Evolutionary conservation across 768 basidiomycete species (phyloP), one percentile per base, ranked within the genome.

Genomic region (Phylloporus arenicola): DNA sequence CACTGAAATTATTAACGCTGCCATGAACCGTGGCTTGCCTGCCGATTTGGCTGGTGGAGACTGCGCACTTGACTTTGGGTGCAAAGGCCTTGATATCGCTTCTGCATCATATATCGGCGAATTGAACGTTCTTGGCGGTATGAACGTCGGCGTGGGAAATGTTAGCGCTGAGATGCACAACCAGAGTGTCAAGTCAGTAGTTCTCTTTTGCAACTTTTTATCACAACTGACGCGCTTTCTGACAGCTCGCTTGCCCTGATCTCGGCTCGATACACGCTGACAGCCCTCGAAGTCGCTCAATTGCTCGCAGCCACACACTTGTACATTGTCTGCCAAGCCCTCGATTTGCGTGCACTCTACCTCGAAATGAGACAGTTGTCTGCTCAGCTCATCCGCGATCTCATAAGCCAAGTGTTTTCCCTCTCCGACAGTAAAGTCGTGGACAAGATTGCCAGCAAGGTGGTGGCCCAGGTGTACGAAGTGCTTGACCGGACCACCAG

Each of bases 91-190:
- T 33, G 91, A 93, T 57, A 92, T 93, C 53, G 86, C 83, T 38
- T 76, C 80, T 6, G 89, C 91, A 9, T 84, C 91, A 0, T 92
- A 93, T 63, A 78, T 84, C 3, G 75, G 84, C 41, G 91, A 93
- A 67, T 78, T 93, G 29, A 90, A 89, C 25, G 84, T 78, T 61
- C 77, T 92, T 22, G 90, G 65, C 5, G 65, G 65, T 13, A 88
- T 81, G 70, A 89, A 91, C 0, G 89, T 92, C 11, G 86, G 85
- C 3, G 88, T 88, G 0, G 84, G 87, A 57, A 81, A 90, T 43
- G 88, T 92, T 60, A 86, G 84, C 2, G 90, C 90, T 1, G 90
- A 93, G 70, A 89, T 92, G 86, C 88, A 91, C 63, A 93, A 93
- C 58, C 91, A 93, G 67, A 86, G 91, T 39, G 80, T 93, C 67